Percentiles rank a stretch among this genome's conserved stretches.
phyloP scores from a whole-genome alignment of 2,329 filamentous ascomycete species.

The Metarhizium brunneum region DNA sequence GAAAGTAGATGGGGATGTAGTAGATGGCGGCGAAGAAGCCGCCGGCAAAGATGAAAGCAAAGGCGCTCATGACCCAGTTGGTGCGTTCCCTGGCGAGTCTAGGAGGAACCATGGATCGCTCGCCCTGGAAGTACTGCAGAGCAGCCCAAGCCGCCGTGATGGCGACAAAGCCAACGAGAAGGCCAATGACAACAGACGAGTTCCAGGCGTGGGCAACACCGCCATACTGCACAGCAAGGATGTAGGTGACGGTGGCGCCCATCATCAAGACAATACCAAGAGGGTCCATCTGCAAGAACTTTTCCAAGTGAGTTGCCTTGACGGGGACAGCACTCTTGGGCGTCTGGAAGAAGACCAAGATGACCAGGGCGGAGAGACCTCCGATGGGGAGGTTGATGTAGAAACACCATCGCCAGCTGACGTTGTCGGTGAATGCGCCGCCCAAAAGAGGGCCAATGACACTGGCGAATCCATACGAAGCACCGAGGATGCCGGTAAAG shows the following conservation, averaged over 20 bases:
- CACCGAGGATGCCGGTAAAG: slow-evolving; percentile 29
- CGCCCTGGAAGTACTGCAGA: slow-evolving; percentile 32
- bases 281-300: slow-evolving; percentile 39
- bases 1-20: slow-evolving; percentile 39
- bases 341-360: slow-evolving; percentile 32
- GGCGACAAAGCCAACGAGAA: slow-evolving; percentile 29
- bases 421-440: slow-evolving; percentile 27
- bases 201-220: slow-evolving; percentile 34
- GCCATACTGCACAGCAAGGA: slow-evolving; percentile 39
- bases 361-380: slow-evolving; percentile 23
- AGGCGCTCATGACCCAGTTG: slow-evolving; percentile 26
- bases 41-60: slow-evolving; percentile 33
- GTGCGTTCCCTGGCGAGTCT: slow-evolving; percentile 30
- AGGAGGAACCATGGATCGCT: slow-evolving; percentile 32
- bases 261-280: slow-evolving; percentile 35
- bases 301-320: slow-evolving; percentile 28
- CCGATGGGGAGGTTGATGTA: slow-evolving; percentile 30
- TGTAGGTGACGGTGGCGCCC: slow-evolving; percentile 30
- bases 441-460: slow-evolving; percentile 28
- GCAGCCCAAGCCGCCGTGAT: slow-evolving; percentile 25
- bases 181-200: slow-evolving; percentile 29
- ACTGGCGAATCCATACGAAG: slow-evolving; percentile 25
- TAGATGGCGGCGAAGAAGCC: slow-evolving; percentile 35
- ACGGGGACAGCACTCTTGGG: slow-evolving; percentile 28
- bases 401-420: slow-evolving; percentile 31